These are phyloP conservation scores for Zostera marina DNA, from an alignment of 116 monocot species.

Conservation along the genomic window DNA sequence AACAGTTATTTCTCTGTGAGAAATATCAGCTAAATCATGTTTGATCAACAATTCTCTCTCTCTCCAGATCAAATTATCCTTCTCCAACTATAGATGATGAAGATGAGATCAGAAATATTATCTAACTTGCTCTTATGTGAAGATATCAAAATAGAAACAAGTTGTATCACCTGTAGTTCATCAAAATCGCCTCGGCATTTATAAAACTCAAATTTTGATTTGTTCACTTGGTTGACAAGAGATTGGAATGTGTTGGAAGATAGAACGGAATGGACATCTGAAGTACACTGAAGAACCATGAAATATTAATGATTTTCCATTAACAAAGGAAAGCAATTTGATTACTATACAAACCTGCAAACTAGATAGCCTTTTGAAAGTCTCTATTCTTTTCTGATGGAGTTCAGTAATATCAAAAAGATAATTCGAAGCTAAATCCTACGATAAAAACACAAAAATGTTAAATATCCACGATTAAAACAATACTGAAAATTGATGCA, in stretches of 20 bases:
- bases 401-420: constrained; percentile 46
- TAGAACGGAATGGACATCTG: constrained; percentile 14
- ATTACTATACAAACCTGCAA: constrained; percentile 35
- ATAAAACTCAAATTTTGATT: constrained; percentile 55
- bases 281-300: not conserved
- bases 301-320: not conserved
- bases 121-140: not conserved
- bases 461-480: not conserved
- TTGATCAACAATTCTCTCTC: constrained; percentile 56
- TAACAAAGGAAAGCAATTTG: not conserved
- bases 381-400: constrained; percentile 54
- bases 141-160: not conserved
- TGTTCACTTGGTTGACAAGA: constrained; percentile 37
- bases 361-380: constrained; percentile 44
- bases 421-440: constrained; percentile 58
- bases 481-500: not conserved
- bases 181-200: constrained; percentile 27
- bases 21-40: constrained; percentile 54
- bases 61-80: constrained; percentile 52
- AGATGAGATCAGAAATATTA: not conserved
- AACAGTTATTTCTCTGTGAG: constrained; percentile 23
- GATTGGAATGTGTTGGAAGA: constrained; percentile 43
- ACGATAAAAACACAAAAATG: constrained; percentile 3
- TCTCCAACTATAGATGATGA: constrained; percentile 39
- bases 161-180: constrained; percentile 73